Evolutionary conservation across 768 basidiomycete genomes (phyloP), one percentile per base, ranked within the genome.

Genomic region (Kwoniella dendrophila): DNA sequence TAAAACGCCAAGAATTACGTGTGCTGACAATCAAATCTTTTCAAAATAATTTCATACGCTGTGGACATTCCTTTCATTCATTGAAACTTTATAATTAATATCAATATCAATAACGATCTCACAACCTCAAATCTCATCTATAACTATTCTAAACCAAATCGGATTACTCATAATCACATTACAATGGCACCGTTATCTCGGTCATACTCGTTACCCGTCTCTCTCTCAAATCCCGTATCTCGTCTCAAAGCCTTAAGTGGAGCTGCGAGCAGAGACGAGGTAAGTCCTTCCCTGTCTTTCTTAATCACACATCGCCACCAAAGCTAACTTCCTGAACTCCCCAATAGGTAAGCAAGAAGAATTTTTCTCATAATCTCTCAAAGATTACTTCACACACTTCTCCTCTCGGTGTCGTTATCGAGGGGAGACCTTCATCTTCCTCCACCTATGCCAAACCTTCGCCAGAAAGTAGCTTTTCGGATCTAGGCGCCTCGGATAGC

Each of bases 181-280:
- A 52, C 41, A 18, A 77, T 77, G 78, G 71, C 78, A 36, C 73
- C 76, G 3, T 68, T 79, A 59, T 67, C 67, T 41, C 78, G 75
- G 30, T 75, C 76, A 7, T 76, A 67, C 59, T 77, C 76, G 7
- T 59, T 79, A 29, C 78, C 78, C 68, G 67, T 79, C 66, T 71
- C 76, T 6, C 40, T 76, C 45, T 69, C 68, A 34, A 70, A 77
- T 55, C 72, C 61, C 54, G 63, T 72, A 43, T 74, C 72, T 45
- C 71, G 67, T 20, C 67, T 74, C 18, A 76, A 78, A 76, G 74
- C 70, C 30, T 71, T 75, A 36, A 72, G 70, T 24, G 70, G 73
- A 24, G 60, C 68, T 51, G 72, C 70, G 59, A 63, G 63, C 49
- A 74, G 71, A 69, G 74, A 76, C 64, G 77, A 77, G 75, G 77